A percentile compares a stretch with the other conserved stretches of the same genome.
Conservation (phyloP, 2,329 filamentous ascomycete genomes). For the Aspergillus pseudonomiae region DNA sequence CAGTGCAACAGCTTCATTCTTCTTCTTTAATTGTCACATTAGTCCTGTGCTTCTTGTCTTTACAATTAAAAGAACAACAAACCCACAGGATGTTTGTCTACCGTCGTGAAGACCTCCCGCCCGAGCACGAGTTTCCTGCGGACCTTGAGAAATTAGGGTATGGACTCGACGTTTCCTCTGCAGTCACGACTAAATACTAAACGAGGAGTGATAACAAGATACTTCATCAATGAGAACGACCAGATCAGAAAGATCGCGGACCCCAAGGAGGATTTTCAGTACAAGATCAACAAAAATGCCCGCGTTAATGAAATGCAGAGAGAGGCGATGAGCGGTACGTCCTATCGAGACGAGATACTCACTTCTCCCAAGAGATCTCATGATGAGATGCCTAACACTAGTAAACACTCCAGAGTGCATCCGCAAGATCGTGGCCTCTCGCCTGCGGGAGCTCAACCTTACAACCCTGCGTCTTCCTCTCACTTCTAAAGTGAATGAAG, state of each 20-base stretch:
- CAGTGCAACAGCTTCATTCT: not conserved
- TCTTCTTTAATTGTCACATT: not conserved
- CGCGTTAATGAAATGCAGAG: constrained; percentile 76
- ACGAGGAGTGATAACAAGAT: constrained; percentile 53
- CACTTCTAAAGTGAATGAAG: constrained; percentile 48
- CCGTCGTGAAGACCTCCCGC: constrained; percentile 67
- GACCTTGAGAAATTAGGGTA: constrained; percentile 75
- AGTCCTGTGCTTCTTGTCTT: not conserved
- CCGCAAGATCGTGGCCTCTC: constrained; percentile 61
- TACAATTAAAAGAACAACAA: not conserved
- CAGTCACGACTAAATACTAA: not conserved
- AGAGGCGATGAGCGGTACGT: constrained; percentile 71
- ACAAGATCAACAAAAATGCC: constrained; percentile 71
- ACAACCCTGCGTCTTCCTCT: constrained; percentile 65
- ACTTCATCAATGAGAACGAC: constrained; percentile 75
- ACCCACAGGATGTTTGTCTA: constrained; percentile 72
- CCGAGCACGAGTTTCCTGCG: constrained; percentile 67
- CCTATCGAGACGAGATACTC: not conserved
- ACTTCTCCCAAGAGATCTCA: constrained; percentile 2
- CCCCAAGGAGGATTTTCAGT: constrained; percentile 73
- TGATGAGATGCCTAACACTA: not conserved
- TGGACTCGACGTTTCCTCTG: constrained; percentile 21
- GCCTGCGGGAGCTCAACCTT: constrained; percentile 65
- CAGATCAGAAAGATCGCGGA: constrained; percentile 72
- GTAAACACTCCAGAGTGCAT: constrained; percentile 50